phyloP scores from a whole-genome alignment of 306 rosid genomes.

The Ochetophila trinervis region DNA sequence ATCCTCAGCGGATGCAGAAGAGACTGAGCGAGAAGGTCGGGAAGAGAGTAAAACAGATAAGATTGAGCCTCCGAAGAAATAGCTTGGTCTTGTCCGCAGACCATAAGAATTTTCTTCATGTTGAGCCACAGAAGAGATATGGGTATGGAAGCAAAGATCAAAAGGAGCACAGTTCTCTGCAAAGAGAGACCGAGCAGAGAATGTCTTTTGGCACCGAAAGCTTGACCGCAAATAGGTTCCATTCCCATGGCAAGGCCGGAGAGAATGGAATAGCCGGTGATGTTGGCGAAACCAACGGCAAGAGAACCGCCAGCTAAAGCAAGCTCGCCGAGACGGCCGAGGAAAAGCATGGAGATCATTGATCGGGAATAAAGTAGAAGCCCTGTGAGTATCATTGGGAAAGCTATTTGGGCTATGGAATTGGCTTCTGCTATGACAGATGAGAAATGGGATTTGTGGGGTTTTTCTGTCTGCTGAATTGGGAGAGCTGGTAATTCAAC shows the following conservation, averaged over 20 bases:
- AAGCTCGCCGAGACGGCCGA: constrained; percentile 73
- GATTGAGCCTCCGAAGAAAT: constrained; percentile 71
- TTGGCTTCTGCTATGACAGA: constrained; percentile 35
- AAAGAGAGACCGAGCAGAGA: constrained; percentile 66
- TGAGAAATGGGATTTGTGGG: constrained; percentile 32
- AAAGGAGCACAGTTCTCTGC: constrained; percentile 67
- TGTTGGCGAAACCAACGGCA: constrained; percentile 80
- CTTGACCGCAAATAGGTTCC: constrained; percentile 91
- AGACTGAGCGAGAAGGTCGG: constrained; percentile 87
- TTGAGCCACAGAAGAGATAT: constrained; percentile 73
- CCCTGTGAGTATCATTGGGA: constrained; percentile 83
- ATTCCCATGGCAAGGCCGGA: constrained; percentile 91
- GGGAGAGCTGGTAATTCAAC: too few species aligned
- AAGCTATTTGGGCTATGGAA: constrained; percentile 52
- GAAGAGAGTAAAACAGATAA: constrained; percentile 71
- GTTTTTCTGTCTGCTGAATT: constrained; percentile 8
- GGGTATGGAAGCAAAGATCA: constrained; percentile 57
- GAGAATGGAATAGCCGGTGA: constrained; percentile 87
- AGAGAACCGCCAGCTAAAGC: constrained; percentile 88
- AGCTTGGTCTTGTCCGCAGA: constrained; percentile 65
- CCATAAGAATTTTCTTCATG: constrained; percentile 56
- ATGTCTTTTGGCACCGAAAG: constrained; percentile 72
- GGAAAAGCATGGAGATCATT: constrained; percentile 88
- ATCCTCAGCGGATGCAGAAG: constrained; percentile 78
- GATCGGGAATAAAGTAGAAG: constrained; percentile 76